These are phyloP conservation scores for Paragyromitra xinjiangensis DNA, from an alignment of 495 filamentous ascomycete genomes.

Conservation along the genomic window DNA sequence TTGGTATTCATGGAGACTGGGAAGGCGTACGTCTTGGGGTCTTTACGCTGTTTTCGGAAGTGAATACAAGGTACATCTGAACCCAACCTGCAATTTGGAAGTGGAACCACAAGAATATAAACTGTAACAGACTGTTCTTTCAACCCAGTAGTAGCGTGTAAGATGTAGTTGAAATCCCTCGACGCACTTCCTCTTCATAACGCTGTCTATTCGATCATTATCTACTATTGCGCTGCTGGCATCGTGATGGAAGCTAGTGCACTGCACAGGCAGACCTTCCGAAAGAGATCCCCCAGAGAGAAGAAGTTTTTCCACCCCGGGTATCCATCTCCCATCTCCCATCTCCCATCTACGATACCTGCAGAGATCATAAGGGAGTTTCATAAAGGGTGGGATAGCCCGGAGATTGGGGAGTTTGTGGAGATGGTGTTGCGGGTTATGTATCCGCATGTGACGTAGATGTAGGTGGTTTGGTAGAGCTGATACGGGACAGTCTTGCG, in stretches of 20 bases:
- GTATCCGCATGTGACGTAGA: slow-evolving; percentile 33
- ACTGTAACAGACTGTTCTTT: not conserved
- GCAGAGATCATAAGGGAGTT: slow-evolving; percentile 27
- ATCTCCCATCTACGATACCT: not conserved
- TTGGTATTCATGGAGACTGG: not conserved
- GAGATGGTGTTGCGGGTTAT: slow-evolving; percentile 10
- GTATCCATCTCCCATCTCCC: not conserved
- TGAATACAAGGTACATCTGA: not conserved
- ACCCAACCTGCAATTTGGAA: not conserved
- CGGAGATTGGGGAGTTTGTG: slow-evolving; percentile 12
- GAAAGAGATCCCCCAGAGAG: not conserved
- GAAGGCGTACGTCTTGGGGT: no score
- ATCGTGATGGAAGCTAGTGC: not conserved
- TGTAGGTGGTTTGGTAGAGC: not conserved
- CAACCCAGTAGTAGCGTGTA: not conserved
- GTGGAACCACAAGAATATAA: not conserved
- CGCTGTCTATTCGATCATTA: not conserved
- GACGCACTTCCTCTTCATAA: not conserved
- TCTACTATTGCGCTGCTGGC: not conserved
- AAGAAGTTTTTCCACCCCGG: slow-evolving; percentile 24
- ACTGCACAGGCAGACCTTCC: not conserved
- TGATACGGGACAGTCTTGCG: not conserved
- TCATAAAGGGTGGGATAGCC: slow-evolving; percentile 2
- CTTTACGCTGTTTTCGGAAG: not conserved
- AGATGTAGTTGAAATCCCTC: not conserved